These are phyloP conservation scores for Geotrichum europaeum DNA, from an alignment of 1,139 yeast genomes.

Conservation along the genomic window DNA sequence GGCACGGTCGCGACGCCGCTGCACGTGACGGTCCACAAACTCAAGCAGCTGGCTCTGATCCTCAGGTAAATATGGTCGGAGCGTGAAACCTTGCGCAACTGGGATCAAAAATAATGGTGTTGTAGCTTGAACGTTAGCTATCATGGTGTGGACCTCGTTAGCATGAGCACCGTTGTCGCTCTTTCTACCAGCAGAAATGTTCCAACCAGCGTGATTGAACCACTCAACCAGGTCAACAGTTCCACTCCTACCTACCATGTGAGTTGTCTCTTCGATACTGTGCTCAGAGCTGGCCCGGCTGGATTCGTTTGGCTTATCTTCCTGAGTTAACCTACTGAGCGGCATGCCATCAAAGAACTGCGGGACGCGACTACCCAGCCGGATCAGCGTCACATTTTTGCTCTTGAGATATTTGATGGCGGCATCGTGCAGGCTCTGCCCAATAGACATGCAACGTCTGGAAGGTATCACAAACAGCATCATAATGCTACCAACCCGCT, in stretches of 20 bases:
- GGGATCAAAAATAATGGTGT: not conserved
- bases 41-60: not conserved
- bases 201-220: conserved; percentile 32
- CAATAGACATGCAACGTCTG: conserved; percentile 53
- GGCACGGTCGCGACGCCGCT: not conserved
- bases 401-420: conserved; percentile 48
- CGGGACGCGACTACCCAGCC: conserved; percentile 50
- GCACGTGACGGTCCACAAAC: not conserved
- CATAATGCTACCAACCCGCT: conserved; percentile 42
- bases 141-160: not conserved
- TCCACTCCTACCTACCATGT: not conserved
- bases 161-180: not conserved
- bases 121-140: not conserved
- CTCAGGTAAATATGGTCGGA: not conserved
- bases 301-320: not conserved
- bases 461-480: conserved; percentile 52
- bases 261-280: not conserved
- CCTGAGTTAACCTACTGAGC: conserved; percentile 1
- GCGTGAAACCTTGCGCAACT: not conserved
- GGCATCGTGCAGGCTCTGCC: conserved; percentile 50
- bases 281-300: not conserved
- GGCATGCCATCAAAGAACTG: conserved; percentile 42
- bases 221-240: conserved; percentile 22
- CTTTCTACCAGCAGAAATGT: conserved; percentile 16
- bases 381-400: conserved; percentile 39